Base-by-base conservation (phyloP, 495 filamentous ascomycete species). In the Usnea hakonensis region DNA sequence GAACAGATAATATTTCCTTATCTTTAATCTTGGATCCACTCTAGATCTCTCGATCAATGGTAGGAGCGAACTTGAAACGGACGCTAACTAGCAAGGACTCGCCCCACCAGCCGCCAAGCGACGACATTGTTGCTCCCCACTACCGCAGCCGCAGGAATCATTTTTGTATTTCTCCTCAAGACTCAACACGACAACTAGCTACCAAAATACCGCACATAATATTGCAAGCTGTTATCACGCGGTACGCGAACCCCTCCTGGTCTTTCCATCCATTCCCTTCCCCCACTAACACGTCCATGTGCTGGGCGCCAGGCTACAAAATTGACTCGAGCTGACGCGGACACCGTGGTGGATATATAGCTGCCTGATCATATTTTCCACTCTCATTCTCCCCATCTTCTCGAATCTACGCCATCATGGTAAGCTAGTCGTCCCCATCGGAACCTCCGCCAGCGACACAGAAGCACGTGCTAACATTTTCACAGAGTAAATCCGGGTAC, bases 401-500 rank as follows among this genome's bases (percentile, higher is more conserved):
- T 33, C 35, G 26, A 61, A 5, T 33, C 36, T 40, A 19, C 19
- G 46, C 37, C 41, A 52, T 21, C 36, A 61, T 61, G 58, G 58
- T 61, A 41, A 40, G 58, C 48, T 26, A 28, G 16, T n/a, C 48
- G 3, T 30, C 19, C 38, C 9, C 48, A 2, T 43, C 6, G 3
- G 11, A 11, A 16, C 46, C 23, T 50, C 26, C 46, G 23, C 46
- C 2, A n/a, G 48, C 35, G 16, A 53, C 33, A 53, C 3, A 28
- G 28, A 11, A 14, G 58, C 48, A 61, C 58, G 48, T 61, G 58
- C 58, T 61, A 21, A 61, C 46, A 46, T 19, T 28, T 35, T 33
- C 32, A 23, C 69, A 87, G 84, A 85, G 83, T 82, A 81, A 84
- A 84, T 86, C 84, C 74, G 84, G 84, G 84, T 87, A 77, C 73